Conservation (phyloP, 768 basidiomycete genomes). For the Mycena kentingensis region DNA sequence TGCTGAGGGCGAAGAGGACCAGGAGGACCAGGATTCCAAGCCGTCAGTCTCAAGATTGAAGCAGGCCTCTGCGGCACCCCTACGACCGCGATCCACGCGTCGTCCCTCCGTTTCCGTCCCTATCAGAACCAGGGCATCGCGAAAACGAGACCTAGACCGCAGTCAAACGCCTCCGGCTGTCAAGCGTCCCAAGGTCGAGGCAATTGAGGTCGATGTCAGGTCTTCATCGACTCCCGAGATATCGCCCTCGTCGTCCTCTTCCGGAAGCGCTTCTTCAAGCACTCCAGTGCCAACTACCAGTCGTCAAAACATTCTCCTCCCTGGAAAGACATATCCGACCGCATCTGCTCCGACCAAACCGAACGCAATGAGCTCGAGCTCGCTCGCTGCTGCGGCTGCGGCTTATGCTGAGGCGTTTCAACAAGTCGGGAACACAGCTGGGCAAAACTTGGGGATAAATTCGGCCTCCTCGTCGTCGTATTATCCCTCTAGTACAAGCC, state of each 20-base stretch:
- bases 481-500: background rate
- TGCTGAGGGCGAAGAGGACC: too few species aligned
- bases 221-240: background rate
- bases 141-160: background rate
- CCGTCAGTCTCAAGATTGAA: too few species aligned
- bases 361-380: slow-evolving; percentile 12
- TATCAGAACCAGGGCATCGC: background rate
- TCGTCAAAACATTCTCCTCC: too few species aligned
- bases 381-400: slow-evolving; percentile 12
- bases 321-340: background rate
- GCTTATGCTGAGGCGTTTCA: slow-evolving; percentile 5
- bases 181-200: background rate
- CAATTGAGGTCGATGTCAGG: background rate
- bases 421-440: background rate
- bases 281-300: too few species aligned
- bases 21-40: background rate
- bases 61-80: too few species aligned
- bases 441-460: too few species aligned
- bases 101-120: background rate
- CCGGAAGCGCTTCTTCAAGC: too few species aligned
- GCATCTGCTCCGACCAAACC: background rate
- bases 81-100: background rate
- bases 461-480: background rate
- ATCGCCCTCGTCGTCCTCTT: background rate
- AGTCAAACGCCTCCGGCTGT: background rate